Evolutionary conservation across 768 basidiomycete genomes (phyloP).

Genomic region (Tricholoma terreum): DNA sequence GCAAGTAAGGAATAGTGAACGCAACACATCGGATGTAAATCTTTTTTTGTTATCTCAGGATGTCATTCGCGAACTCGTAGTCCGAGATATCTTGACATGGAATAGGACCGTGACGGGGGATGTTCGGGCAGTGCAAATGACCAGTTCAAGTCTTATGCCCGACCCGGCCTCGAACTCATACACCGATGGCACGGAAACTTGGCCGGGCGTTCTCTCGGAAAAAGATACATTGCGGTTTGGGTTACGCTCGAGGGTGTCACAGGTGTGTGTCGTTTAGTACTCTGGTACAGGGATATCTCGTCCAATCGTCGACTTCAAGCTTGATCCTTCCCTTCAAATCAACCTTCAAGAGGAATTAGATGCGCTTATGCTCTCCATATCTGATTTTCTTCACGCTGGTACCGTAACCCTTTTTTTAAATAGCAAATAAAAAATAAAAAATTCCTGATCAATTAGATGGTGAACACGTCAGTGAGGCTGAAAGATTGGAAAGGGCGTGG

Average conservation of each 20-base stretch:
- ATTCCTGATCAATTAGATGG: conserved; percentile 1
- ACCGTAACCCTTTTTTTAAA: not conserved
- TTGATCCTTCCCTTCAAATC: not conserved
- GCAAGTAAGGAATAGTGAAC: not conserved
- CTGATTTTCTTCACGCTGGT: conserved; percentile 21
- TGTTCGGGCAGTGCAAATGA: no score
- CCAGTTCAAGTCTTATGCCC: not conserved
- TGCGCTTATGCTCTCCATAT: conserved; percentile 13
- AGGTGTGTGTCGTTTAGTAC: conserved; percentile 2
- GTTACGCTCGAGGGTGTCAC: conserved; percentile 2
- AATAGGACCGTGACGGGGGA: not conserved
- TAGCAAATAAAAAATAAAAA: no score
- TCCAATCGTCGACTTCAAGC: conserved; percentile 9
- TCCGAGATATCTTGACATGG: not conserved
- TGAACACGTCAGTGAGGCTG: conserved; percentile 7
- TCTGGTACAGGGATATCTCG: not conserved
- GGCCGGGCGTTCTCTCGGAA: conserved; percentile 1
- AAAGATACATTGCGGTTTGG: conserved; percentile 15
- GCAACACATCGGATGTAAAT: not conserved
- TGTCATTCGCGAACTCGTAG: conserved; percentile 5
- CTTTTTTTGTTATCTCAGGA: not conserved
- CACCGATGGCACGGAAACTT: not conserved
- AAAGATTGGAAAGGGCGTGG: conserved; percentile 1
- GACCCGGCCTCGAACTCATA: not conserved
- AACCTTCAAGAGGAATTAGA: conserved; percentile 18